Percentiles rank a stretch among this genome's conserved stretches.
Evolutionary conservation across 2,329 filamentous ascomycete species (phyloP).

Genomic region (Fusarium subglutinans): DNA sequence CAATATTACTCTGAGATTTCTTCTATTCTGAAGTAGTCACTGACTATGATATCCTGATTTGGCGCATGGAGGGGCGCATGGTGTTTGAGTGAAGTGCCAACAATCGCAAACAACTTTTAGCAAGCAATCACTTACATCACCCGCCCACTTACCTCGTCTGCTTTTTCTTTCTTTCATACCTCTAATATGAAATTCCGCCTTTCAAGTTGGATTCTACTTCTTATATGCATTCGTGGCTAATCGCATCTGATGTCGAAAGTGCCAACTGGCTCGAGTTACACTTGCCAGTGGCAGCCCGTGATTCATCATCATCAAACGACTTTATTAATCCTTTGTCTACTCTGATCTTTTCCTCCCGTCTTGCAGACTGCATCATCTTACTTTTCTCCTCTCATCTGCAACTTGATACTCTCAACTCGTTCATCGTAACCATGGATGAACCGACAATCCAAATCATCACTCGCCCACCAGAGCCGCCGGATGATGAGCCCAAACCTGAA

Average conservation of each 20-base stretch:
- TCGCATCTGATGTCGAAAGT: neutral
- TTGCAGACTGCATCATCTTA: neutral
- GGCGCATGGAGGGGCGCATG: neutral
- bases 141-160: neutral
- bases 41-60: neutral
- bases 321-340: neutral
- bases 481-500: neutral
- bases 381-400: neutral
- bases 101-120: neutral
- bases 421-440: neutral
- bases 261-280: neutral
- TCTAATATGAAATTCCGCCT: accelerated
- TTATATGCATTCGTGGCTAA: accelerated
- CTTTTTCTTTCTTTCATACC: neutral
- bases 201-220: neutral
- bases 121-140: neutral
- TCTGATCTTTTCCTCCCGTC: too few relatives aligned
- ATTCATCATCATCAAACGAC: neutral
- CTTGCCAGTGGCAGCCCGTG: neutral
- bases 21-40: accelerated
- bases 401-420: neutral
- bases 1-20: accelerated
- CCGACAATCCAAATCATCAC: neutral
- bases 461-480: neutral
- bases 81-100: neutral